These are phyloP conservation scores for Canavalia gladiata DNA, from an alignment of 306 rosid genomes.

Conservation along the genomic window DNA sequence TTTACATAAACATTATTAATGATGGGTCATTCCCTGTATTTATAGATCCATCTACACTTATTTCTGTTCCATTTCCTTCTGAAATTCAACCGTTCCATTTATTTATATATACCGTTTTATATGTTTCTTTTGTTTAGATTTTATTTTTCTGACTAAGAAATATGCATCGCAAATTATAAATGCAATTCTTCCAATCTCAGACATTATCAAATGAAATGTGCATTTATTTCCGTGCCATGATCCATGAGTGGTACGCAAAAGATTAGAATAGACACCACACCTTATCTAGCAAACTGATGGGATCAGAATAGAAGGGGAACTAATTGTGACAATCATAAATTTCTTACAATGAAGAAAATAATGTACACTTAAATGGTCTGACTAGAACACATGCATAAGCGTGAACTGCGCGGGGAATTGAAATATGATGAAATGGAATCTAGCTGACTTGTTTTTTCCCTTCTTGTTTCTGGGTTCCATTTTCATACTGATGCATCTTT, in stretches of 20 bases:
- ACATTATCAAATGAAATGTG: not conserved
- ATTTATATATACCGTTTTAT: not conserved
- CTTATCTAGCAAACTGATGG: conserved; percentile 48
- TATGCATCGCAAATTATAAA: not conserved
- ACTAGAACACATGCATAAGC: conserved; percentile 55
- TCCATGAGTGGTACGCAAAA: conserved; percentile 25
- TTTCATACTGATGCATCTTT: not conserved
- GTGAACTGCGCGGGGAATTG: conserved; percentile 45
- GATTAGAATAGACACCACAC: not conserved
- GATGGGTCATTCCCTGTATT: conserved; percentile 35
- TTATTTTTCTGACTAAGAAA: not conserved
- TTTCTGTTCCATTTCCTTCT: conserved; percentile 34
- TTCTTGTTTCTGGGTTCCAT: not conserved
- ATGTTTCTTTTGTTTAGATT: not conserved
- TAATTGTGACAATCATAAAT: conserved; percentile 27
- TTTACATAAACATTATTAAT: conserved; percentile 38
- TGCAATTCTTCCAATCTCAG: conserved; percentile 8
- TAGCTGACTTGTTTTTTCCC: conserved; percentile 14
- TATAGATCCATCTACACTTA: not conserved
- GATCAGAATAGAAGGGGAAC: conserved; percentile 32
- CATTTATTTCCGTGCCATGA: conserved; percentile 32
- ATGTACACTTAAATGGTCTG: conserved; percentile 46
- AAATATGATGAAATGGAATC: conserved; percentile 48
- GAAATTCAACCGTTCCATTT: conserved; percentile 3
- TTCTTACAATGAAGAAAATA: conserved; percentile 33